Evolutionary conservation across 345 rosid genomes (phyloP).

Genomic region (Reutealis trisperma): DNA sequence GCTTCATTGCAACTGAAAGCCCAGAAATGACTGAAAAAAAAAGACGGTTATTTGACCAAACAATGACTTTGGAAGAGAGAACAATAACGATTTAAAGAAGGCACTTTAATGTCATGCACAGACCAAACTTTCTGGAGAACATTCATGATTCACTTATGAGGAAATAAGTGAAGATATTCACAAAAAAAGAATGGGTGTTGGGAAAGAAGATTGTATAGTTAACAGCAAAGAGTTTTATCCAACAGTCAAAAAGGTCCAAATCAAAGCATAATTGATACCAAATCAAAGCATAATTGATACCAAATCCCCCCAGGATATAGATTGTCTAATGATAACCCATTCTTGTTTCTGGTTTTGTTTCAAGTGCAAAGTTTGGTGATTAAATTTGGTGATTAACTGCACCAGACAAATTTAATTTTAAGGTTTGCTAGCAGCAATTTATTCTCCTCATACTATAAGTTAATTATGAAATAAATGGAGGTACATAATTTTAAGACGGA

Average conservation of each 20-base stretch:
- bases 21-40: background rate
- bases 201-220: background rate
- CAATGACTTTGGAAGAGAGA: background rate
- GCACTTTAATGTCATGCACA: background rate
- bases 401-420: background rate
- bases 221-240: background rate
- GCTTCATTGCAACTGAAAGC: conserved; percentile 6
- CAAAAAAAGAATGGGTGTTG: background rate
- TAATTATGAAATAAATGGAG: background rate
- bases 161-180: background rate
- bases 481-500: background rate
- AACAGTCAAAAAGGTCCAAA: background rate
- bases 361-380: too few relatives aligned
- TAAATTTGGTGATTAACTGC: too few relatives aligned
- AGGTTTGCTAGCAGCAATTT: background rate
- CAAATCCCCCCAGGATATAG: background rate
- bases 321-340: background rate
- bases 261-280: too few relatives aligned
- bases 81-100: background rate
- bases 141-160: background rate
- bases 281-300: too few relatives aligned
- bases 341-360: background rate
- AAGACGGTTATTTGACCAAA: background rate
- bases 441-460: background rate
- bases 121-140: background rate